Base-by-base conservation (phyloP, 2,329 filamentous ascomycete genomes). In the Gliomastix tumulicola region DNA sequence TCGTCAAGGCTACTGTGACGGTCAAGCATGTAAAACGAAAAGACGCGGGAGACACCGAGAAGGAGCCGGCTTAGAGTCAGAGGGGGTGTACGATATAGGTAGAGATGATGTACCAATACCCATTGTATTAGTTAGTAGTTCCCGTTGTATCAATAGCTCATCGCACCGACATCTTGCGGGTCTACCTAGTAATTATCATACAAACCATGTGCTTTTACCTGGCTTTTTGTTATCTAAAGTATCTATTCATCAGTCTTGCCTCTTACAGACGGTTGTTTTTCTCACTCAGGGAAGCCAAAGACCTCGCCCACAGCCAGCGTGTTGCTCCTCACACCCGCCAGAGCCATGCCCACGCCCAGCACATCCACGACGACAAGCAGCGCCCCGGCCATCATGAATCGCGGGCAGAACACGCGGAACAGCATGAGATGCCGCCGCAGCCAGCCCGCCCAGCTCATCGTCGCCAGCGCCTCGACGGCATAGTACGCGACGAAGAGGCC, bases 361-460 rank as follows among this genome's bases (percentile, higher is more conserved):
- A 94, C 45, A 53, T 97, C 90, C 9, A 94, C 80, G 19, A 89
- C 70, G 13, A 90, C 51, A 40, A 97, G 56, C 34, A 84, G 73
- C 4, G 74, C 62, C 0, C 79, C 82, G 0, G 83, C 88, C 55
- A 87, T 74, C 83, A 98, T 86, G 64, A 90, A 98, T 20, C 90
- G 68, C 32, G 92, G 92, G 62, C 76, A 82, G 54, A 98, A 98
- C 30, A 98, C 88, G 30, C 92, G 76, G 63, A 92, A 98, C 21
- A 98, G 73, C 92, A 98, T 98, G 44, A 98, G 71, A 66, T 98
- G 92, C 35, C 92, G 74, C 37, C 92, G 73, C 51, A 98, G 63
- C 64, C 88, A 82, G 2, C 86, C 89, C 0, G 90, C 87, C 83
- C 90, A 96, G 57, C 84, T 79, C 49, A 92, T 94, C 5, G 89